Conservation (phyloP, 306 rosid genomes). For the Urtica urens region DNA sequence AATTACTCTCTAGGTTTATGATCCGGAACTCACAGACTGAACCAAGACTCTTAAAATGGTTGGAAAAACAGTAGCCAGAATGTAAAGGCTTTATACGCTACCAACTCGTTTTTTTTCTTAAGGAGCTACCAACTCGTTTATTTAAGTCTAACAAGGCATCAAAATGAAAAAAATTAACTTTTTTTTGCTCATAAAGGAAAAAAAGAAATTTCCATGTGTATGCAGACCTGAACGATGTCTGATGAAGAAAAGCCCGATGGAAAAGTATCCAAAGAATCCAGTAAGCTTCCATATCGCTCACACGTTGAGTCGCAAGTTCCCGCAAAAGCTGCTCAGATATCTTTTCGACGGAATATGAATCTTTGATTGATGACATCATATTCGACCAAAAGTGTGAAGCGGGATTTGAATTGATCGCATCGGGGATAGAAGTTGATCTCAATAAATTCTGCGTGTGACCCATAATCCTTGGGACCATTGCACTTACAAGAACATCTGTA, state of each 20-base stretch:
- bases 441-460: slow-evolving; percentile 39
- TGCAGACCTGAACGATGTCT: slow-evolving; percentile 56
- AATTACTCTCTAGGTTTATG: no score
- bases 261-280: slow-evolving; percentile 86
- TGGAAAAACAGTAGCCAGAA: no score
- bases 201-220: slow-evolving; percentile 5
- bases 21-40: no score
- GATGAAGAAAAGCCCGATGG: slow-evolving; percentile 34
- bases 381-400: slow-evolving; percentile 61
- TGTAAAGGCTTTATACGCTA: no score
- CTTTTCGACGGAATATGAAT: slow-evolving; percentile 63
- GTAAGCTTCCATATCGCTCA: slow-evolving; percentile 66
- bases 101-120: no score
- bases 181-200: background rate
- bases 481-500: slow-evolving; percentile 61
- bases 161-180: slow-evolving; percentile 1
- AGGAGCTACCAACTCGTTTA: no score
- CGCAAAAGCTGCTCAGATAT: slow-evolving; percentile 74
- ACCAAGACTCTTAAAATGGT: no score
- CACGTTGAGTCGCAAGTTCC: slow-evolving; percentile 43
- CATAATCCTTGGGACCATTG: slow-evolving; percentile 40
- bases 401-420: slow-evolving; percentile 36
- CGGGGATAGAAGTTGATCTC: slow-evolving; percentile 26
- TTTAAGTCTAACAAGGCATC: background rate
- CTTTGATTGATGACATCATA: slow-evolving; percentile 56